phyloP scores from a whole-genome alignment of 768 basidiomycete genomes.

The Tylopilus sp. region DNA sequence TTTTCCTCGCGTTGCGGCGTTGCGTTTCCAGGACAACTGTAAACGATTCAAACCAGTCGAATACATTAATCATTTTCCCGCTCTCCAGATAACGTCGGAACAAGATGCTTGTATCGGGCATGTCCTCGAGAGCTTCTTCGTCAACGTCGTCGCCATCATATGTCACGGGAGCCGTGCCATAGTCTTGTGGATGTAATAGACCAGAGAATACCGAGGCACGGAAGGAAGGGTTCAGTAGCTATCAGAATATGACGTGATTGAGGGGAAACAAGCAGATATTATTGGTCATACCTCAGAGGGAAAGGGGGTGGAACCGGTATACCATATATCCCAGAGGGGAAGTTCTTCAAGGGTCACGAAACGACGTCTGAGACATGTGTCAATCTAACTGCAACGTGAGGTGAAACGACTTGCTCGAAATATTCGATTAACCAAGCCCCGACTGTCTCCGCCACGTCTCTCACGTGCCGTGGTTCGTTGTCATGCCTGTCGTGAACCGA shows the following conservation, averaged over 20 bases:
- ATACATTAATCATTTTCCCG: conserved; percentile 80
- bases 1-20: conserved; percentile 15
- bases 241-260: not conserved
- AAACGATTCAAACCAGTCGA: conserved; percentile 87
- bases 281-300: conserved; percentile 55
- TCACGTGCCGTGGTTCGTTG: conserved; percentile 13
- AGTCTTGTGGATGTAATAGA: conserved; percentile 57
- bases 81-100: conserved; percentile 76
- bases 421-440: conserved; percentile 51
- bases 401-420: conserved; percentile 40
- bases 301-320: conserved; percentile 60
- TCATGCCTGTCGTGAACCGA: conserved; percentile 18
- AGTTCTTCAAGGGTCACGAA: conserved; percentile 47
- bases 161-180: conserved; percentile 16
- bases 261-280: not conserved
- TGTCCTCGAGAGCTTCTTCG: conserved; percentile 41
- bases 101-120: conserved; percentile 75
- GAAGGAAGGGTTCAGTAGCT: conserved; percentile 71
- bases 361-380: conserved; percentile 34
- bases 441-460: conserved; percentile 28
- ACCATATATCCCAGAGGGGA: conserved; percentile 71
- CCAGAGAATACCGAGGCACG: conserved; percentile 60
- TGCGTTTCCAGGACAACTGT: conserved; percentile 62
- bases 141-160: conserved; percentile 21
- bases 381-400: not conserved